These are phyloP conservation scores for Trichophyton rubrum DNA, from an alignment of 2,329 filamentous ascomycete species.

Conservation along the genomic window DNA sequence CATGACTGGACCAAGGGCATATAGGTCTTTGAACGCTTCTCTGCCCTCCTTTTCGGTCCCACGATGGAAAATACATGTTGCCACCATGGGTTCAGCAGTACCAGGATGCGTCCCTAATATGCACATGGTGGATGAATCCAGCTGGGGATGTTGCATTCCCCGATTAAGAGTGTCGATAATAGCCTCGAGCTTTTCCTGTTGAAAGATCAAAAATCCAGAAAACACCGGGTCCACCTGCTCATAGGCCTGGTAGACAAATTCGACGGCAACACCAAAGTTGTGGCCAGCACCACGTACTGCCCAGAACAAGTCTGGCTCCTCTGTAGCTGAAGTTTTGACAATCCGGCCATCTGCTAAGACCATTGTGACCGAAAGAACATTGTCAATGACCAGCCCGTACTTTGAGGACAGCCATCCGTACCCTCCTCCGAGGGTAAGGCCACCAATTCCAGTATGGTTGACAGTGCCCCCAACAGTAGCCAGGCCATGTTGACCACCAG, in stretches of 20 bases:
- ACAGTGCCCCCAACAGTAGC: slow-evolving; percentile 52
- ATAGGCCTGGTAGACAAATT: slow-evolving; percentile 31
- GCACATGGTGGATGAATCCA: slow-evolving; percentile 16
- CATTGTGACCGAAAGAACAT: slow-evolving; percentile 30
- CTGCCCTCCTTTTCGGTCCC: slow-evolving; percentile 24
- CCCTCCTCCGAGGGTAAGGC: slow-evolving; percentile 46
- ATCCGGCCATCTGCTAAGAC: slow-evolving; percentile 32
- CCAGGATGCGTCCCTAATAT: slow-evolving; percentile 18
- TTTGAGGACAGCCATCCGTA: slow-evolving; percentile 45
- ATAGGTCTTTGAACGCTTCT: slow-evolving; percentile 23
- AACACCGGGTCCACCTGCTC: slow-evolving; percentile 25
- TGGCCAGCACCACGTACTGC: slow-evolving; percentile 35
- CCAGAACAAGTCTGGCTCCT: slow-evolving; percentile 41
- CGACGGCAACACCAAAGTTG: slow-evolving; percentile 36
- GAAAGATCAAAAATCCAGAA: slow-evolving; percentile 21
- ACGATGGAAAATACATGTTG: slow-evolving; percentile 22
- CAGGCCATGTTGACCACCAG: slow-evolving; percentile 39
- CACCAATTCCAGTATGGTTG: slow-evolving; percentile 50
- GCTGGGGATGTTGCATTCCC: slow-evolving; percentile 13
- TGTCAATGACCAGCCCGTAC: slow-evolving; percentile 44
- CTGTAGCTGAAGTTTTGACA: slow-evolving; percentile 27
- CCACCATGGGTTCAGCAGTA: slow-evolving; percentile 14
- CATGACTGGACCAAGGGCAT: slow-evolving; percentile 24
- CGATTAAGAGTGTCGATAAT: slow-evolving; percentile 19
- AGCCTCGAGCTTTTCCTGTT: slow-evolving; percentile 17